A percentile compares a stretch with the other conserved stretches of the same genome.
Evolutionary conservation across 2,329 filamentous ascomycete genomes (phyloP).

Genomic region (Aspergillus caelatus): DNA sequence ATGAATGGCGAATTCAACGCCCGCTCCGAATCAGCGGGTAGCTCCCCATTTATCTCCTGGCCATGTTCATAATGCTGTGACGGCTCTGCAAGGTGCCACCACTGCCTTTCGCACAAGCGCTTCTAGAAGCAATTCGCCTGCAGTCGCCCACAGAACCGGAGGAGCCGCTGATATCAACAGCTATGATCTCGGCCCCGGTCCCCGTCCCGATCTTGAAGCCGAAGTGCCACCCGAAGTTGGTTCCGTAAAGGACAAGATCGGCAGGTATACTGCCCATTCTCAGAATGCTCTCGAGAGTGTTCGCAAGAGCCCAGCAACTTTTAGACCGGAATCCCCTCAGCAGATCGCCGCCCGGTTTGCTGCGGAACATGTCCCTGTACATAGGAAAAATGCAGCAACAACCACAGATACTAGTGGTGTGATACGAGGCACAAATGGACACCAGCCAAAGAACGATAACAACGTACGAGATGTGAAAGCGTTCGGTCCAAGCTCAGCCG

Average conservation of each 20-base stretch:
- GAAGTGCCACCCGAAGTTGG: conserved; percentile 33
- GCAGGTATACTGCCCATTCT: conserved; percentile 32
- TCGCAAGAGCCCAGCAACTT: conserved; percentile 15
- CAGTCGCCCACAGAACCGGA: conserved; percentile 21
- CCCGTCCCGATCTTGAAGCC: conserved; percentile 22
- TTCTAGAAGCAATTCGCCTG: conserved; percentile 21
- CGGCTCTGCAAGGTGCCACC: conserved; percentile 41
- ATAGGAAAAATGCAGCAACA: conserved; percentile 18
- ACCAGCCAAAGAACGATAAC: conserved; percentile 14
- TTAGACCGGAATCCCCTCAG: conserved; percentile 27
- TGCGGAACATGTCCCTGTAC: conserved; percentile 30
- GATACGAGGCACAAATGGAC: conserved; percentile 6
- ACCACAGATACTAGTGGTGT: conserved; percentile 1
- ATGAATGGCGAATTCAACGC: conserved; percentile 36
- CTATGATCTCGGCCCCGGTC: conserved; percentile 15
- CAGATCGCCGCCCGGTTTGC: conserved; percentile 41
- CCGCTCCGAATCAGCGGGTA: conserved; percentile 32
- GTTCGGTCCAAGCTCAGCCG: conserved; percentile 29
- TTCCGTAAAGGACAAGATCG: conserved; percentile 44
- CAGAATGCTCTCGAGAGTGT: conserved; percentile 18
- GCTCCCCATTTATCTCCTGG: conserved; percentile 26
- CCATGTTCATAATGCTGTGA: conserved; percentile 23
- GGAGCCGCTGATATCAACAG: conserved; percentile 22
- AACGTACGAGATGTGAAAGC: conserved; percentile 21
- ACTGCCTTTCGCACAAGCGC: conserved; percentile 36